Evolutionary conservation across 768 basidiomycete genomes (phyloP).

Genomic region (Sarcodon aspratus): DNA sequence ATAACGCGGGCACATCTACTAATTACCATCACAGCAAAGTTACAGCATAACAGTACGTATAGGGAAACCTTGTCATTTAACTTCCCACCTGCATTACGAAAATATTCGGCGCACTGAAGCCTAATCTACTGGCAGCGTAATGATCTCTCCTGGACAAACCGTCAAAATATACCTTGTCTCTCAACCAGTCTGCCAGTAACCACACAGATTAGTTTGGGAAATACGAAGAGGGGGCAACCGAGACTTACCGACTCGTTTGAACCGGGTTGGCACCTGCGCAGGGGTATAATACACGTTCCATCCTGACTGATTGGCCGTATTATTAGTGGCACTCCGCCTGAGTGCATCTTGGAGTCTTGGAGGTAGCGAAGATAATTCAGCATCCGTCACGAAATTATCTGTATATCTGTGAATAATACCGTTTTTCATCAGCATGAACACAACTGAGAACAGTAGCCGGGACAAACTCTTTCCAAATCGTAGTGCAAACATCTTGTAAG

Average conservation of each 20-base stretch:
- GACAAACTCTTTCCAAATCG: constrained; percentile 69
- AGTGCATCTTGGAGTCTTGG: constrained; percentile 62
- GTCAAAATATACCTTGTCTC: constrained; percentile 65
- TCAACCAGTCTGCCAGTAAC: constrained; percentile 53
- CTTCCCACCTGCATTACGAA: constrained; percentile 57
- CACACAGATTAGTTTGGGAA: not conserved
- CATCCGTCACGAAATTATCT: constrained; percentile 53
- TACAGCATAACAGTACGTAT: too few species aligned
- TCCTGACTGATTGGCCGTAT: constrained; percentile 17
- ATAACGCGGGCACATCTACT: too few species aligned
- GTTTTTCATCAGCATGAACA: not conserved
- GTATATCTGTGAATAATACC: constrained; percentile 40
- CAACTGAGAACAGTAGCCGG: not conserved
- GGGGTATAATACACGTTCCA: constrained; percentile 39
- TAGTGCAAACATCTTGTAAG: constrained; percentile 58
- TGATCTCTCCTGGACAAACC: constrained; percentile 44
- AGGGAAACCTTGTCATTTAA: constrained; percentile 9
- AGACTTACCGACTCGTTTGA: constrained; percentile 53
- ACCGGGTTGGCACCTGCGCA: constrained; percentile 31
- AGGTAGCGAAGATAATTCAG: constrained; percentile 50
- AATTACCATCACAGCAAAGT: too few species aligned
- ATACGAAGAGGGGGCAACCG: not conserved
- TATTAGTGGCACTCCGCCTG: constrained; percentile 44
- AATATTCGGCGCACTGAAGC: constrained; percentile 70
- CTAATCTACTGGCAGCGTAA: constrained; percentile 50